A percentile compares a stretch with the other conserved stretches of the same genome.
These are phyloP conservation scores for Phanerodontia chrysosporium DNA, from an alignment of 768 basidiomycete species.

Conservation along the genomic window DNA sequence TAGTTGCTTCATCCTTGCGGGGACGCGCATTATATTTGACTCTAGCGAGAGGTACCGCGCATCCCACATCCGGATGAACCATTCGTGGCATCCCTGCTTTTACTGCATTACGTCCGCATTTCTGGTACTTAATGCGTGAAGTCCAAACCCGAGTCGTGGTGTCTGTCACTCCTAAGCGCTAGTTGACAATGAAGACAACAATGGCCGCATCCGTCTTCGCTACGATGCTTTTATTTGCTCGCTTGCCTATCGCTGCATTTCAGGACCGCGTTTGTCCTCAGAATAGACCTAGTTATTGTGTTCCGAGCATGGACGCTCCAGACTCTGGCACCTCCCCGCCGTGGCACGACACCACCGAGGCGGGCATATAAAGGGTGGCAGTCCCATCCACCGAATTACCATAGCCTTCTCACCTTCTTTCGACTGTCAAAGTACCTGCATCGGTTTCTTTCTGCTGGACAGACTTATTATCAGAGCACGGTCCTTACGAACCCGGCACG, in stretches of 20 bases:
- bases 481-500: background rate
- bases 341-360: background rate
- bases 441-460: background rate
- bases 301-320: background rate
- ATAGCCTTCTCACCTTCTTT: background rate
- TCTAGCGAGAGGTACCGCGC: no score
- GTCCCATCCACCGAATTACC: background rate
- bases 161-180: background rate
- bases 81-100: no score
- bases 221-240: background rate
- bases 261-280: background rate
- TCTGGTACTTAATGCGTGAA: no score
- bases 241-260: background rate
- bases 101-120: no score
- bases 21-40: no score
- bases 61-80: no score
- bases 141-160: no score
- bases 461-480: background rate
- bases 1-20: no score
- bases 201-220: background rate
- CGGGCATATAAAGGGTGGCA: background rate
- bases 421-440: background rate
- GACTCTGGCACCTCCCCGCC: background rate
- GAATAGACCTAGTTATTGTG: background rate
- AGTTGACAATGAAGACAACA: constrained; percentile 1